Evolutionary conservation across 768 basidiomycete genomes (phyloP).

Genomic region (Saitozyma podzolica): DNA sequence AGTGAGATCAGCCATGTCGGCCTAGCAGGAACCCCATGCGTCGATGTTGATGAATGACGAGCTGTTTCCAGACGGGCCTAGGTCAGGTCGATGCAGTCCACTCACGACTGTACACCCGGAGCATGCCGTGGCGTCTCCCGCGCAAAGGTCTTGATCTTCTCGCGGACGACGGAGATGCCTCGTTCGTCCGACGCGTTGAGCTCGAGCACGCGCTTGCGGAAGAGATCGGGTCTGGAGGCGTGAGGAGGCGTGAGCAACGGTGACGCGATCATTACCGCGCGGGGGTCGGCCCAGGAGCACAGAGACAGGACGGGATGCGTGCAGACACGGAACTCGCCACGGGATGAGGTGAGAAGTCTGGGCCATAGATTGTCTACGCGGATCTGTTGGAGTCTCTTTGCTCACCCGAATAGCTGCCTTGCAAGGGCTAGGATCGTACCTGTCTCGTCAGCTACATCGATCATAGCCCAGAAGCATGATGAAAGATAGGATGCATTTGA

Average conservation of each 20-base stretch:
- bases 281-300: neutral
- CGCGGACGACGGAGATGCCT: conserved; percentile 92
- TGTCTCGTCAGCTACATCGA: conserved; percentile 9
- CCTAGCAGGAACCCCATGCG: conserved; percentile 48
- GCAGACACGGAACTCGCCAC: neutral
- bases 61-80: neutral
- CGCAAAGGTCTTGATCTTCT: conserved; percentile 98
- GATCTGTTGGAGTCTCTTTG: too few species aligned
- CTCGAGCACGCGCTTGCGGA: conserved; percentile 87
- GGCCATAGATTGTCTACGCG: conserved; percentile 26
- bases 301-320: neutral
- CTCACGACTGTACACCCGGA: conserved; percentile 46
- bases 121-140: conserved; percentile 53
- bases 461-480: neutral
- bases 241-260: neutral
- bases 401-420: conserved; percentile 87
- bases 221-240: conserved; percentile 80
- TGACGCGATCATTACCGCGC: neutral
- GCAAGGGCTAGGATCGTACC: conserved; percentile 90
- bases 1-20: conserved; percentile 60
- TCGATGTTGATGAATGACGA: too few species aligned
- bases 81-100: conserved; percentile 1
- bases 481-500: neutral
- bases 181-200: conserved; percentile 98
- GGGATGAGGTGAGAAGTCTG: neutral